phyloP scores from a whole-genome alignment of 805 yeast genomes.

The Suhomyces sp. region DNA sequence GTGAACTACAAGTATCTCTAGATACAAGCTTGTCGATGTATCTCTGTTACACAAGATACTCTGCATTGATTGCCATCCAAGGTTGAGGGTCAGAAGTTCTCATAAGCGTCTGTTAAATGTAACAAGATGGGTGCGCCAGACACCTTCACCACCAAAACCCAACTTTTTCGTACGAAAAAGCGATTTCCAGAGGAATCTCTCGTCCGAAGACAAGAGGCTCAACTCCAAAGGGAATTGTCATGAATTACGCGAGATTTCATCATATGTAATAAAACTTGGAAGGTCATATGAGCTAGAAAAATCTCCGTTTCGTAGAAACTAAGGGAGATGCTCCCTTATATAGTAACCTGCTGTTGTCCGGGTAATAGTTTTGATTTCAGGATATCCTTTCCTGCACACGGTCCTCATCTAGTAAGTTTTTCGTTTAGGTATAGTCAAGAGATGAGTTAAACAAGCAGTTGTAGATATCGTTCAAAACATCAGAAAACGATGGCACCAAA shows the following conservation, averaged over 20 bases:
- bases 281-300: conserved; percentile 52
- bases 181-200: conserved; percentile 35
- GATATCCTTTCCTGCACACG: conserved; percentile 3
- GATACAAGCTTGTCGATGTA: no score
- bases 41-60: no score
- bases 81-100: conserved; percentile 45
- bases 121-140: conserved; percentile 53
- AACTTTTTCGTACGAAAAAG: conserved; percentile 31
- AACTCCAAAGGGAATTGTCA: conserved; percentile 44
- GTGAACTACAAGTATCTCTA: conserved; percentile 3
- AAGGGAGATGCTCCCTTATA: conserved; percentile 1
- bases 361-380: conserved; percentile 16
- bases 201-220: conserved; percentile 27
- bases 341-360: conserved; percentile 13
- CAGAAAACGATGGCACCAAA: no score
- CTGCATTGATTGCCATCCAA: no score
- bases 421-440: no score
- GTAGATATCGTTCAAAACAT: no score
- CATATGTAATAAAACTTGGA: conserved; percentile 65
- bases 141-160: conserved; percentile 49
- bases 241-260: conserved; percentile 59
- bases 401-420: conserved; percentile 4
- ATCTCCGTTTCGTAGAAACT: no score
- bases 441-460: no score
- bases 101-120: conserved; percentile 42